Conservation (phyloP, 2,329 filamentous ascomycete genomes). For the Ilyonectria robusta region DNA sequence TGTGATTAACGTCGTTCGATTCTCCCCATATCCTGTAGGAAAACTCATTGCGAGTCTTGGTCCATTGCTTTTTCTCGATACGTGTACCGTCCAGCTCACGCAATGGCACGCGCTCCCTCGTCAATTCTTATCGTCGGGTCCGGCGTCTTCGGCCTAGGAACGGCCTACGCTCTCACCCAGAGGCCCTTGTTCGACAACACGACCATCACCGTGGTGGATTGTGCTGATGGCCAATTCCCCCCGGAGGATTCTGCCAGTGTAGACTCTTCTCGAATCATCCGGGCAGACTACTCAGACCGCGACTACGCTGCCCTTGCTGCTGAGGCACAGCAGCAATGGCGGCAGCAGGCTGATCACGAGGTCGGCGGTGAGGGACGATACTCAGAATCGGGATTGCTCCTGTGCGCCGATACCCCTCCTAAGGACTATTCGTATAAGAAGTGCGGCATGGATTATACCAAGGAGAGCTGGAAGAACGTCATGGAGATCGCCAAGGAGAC, state of each 20-base stretch:
- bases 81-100: slow-evolving; percentile 25
- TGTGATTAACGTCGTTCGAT: slow-evolving; percentile 16
- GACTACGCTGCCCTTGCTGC: slow-evolving; percentile 83
- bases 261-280: slow-evolving; percentile 75
- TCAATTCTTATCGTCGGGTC: slow-evolving; percentile 78
- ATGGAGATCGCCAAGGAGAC: slow-evolving; percentile 60
- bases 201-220: slow-evolving; percentile 72
- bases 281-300: slow-evolving; percentile 84
- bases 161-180: slow-evolving; percentile 77
- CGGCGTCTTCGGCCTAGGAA: slow-evolving; percentile 74
- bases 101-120: slow-evolving; percentile 54
- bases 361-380: slow-evolving; percentile 78
- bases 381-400: slow-evolving; percentile 76
- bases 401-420: slow-evolving; percentile 69
- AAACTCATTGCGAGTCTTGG: slow-evolving; percentile 5
- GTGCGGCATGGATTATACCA: slow-evolving; percentile 71
- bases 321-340: slow-evolving; percentile 79
- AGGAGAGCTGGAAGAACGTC: slow-evolving; percentile 74
- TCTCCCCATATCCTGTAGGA: slow-evolving; percentile 5
- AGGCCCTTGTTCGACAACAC: slow-evolving; percentile 69
- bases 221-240: slow-evolving; percentile 70
- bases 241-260: slow-evolving; percentile 72
- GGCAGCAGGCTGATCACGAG: slow-evolving; percentile 67
- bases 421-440: slow-evolving; percentile 51
- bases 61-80: slow-evolving; percentile 25